Evolutionary conservation across 495 filamentous ascomycete species (phyloP).

Genomic region (Articulospora tetracladia): DNA sequence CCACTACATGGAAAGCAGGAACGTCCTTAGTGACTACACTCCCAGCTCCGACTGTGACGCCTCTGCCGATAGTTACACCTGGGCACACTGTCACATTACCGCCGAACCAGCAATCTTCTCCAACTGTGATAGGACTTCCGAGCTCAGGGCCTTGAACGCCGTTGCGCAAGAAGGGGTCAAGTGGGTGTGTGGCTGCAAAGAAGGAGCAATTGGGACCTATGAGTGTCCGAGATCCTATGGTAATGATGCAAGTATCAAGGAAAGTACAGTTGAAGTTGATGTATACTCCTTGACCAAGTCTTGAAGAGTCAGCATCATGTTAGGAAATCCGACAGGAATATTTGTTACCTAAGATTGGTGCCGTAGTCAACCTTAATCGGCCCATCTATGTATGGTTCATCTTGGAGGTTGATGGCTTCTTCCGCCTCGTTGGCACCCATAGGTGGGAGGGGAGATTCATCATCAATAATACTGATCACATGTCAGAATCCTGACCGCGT

Average conservation of each 20-base stretch:
- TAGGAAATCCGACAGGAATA: not conserved
- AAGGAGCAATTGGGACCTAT: slow-evolving; percentile 77
- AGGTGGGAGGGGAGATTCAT: slow-evolving; percentile 59
- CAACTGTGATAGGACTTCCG: slow-evolving; percentile 72
- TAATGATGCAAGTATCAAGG: slow-evolving; percentile 74
- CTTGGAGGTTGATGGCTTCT: slow-evolving; percentile 55
- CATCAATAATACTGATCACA: slow-evolving; percentile 48
- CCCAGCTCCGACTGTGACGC: slow-evolving; percentile 74
- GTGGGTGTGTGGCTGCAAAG: slow-evolving; percentile 69
- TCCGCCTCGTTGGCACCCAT: slow-evolving; percentile 44
- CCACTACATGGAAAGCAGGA: slow-evolving; percentile 57
- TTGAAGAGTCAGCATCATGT: slow-evolving; percentile 11
- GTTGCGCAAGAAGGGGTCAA: slow-evolving; percentile 69
- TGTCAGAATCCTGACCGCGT: slow-evolving; percentile 6
- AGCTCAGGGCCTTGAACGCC: slow-evolving; percentile 71
- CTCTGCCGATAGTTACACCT: slow-evolving; percentile 76
- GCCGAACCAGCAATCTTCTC: slow-evolving; percentile 87
- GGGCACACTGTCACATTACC: slow-evolving; percentile 72
- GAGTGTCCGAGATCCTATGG: slow-evolving; percentile 74
- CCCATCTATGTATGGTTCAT: slow-evolving; percentile 66
- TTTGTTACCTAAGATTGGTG: slow-evolving; percentile 54
- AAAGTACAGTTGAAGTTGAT: slow-evolving; percentile 75
- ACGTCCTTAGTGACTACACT: slow-evolving; percentile 87
- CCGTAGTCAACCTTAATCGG: slow-evolving; percentile 76
- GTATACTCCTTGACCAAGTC: slow-evolving; percentile 63